phyloP scores from a whole-genome alignment of 2,329 filamentous ascomycete species.

The Calonectria ilicicola region DNA sequence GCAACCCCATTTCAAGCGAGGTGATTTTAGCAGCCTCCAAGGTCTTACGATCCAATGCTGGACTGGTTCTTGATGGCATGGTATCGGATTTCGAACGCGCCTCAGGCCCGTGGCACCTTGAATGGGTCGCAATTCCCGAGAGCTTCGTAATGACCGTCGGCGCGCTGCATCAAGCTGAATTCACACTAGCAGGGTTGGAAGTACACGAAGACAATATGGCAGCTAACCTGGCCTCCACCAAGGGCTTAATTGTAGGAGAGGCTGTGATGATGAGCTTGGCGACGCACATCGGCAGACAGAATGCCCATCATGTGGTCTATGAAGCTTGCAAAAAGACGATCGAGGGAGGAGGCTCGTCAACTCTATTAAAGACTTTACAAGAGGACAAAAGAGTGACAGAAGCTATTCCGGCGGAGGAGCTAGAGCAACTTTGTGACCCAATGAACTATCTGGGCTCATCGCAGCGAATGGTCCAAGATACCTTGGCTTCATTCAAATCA shows the following conservation, averaged over 20 bases:
- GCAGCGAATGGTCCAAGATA: neutral
- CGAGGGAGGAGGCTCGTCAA: neutral
- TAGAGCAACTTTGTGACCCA: neutral
- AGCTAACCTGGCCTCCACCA: neutral
- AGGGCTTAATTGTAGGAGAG: neutral
- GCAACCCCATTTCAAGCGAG: constrained; percentile 69
- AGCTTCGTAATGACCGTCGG: neutral
- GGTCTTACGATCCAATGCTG: neutral
- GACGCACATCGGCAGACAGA: neutral
- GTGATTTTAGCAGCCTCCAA: constrained; percentile 59
- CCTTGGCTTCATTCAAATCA: neutral
- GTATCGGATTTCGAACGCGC: neutral
- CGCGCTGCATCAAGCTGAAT: neutral
- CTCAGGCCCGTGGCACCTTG: neutral
- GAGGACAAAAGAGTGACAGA: neutral
- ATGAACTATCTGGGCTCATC: constrained; percentile 1
- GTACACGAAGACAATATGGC: neutral
- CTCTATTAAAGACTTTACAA: neutral
- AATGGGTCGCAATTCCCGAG: neutral
- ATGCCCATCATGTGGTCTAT: neutral
- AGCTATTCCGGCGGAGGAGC: neutral
- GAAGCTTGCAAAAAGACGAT: neutral
- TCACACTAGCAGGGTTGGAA: neutral
- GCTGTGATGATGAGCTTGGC: neutral
- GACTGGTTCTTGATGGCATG: neutral